phyloP scores from a whole-genome alignment of 2,329 filamentous ascomycete genomes.

The Trichoderma sp. region DNA sequence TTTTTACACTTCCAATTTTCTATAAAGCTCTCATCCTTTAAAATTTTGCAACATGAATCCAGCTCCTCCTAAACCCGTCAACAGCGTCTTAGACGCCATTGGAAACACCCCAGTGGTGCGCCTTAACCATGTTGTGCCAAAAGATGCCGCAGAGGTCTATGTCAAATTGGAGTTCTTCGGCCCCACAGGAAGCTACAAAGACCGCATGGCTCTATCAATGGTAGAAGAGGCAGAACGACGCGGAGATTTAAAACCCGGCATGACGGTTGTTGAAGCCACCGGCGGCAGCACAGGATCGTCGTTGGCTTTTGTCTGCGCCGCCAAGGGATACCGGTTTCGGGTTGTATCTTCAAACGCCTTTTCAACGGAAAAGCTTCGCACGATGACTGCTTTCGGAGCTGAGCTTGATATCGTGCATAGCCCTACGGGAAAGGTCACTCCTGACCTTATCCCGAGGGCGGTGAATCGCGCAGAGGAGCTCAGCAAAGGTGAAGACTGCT shows the following conservation, averaged over 20 bases:
- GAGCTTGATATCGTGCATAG: constrained; percentile 27
- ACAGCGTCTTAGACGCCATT: neutral
- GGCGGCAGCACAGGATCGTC: constrained; percentile 12
- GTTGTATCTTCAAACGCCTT: constrained; percentile 16
- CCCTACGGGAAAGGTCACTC: constrained; percentile 24
- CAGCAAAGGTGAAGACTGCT: neutral
- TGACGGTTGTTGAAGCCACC: constrained; percentile 14
- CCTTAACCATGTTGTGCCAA: constrained; percentile 8
- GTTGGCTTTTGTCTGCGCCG: neutral
- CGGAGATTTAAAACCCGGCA: constrained; percentile 11
- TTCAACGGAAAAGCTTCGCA: constrained; percentile 29
- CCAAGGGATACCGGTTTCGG: neutral
- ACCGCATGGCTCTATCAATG: constrained; percentile 8
- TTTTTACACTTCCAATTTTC: neutral
- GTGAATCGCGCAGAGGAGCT: constrained; percentile 5
- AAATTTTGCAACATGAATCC: neutral
- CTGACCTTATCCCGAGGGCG: constrained; percentile 22
- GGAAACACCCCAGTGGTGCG: constrained; percentile 3
- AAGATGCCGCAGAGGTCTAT: constrained; percentile 5
- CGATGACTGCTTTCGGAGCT: constrained; percentile 30
- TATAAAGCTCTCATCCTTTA: neutral
- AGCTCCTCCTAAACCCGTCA: neutral
- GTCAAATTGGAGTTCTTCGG: neutral
- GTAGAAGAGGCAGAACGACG: constrained; percentile 13
- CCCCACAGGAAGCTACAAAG: constrained; percentile 7